phyloP scores from a whole-genome alignment of 768 basidiomycete species.

The Podaxis carcinomalis region DNA sequence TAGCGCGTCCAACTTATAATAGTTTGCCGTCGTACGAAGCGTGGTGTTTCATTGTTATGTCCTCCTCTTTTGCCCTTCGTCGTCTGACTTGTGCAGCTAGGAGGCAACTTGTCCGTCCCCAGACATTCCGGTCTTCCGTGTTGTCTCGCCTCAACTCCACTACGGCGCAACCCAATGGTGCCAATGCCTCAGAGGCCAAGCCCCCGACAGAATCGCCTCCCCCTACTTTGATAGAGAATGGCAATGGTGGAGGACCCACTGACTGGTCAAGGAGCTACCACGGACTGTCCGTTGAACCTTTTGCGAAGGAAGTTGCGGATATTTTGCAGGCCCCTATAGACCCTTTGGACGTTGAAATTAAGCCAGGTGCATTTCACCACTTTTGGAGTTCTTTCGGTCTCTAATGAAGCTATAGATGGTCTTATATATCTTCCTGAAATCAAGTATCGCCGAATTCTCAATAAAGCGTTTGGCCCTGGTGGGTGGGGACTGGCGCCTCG shows the following conservation, averaged over 20 bases:
- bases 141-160: not conserved
- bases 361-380: constrained; percentile 64
- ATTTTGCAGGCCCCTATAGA: constrained; percentile 72
- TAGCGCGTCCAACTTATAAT: not conserved
- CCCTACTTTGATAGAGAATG: not conserved
- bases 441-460: constrained; percentile 88
- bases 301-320: constrained; percentile 69
- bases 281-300: constrained; percentile 75
- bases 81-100: not conserved
- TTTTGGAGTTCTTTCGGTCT: not conserved
- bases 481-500: constrained; percentile 96
- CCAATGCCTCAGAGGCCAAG: not conserved
- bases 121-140: not conserved
- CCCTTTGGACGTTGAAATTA: constrained; percentile 82
- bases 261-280: constrained; percentile 91
- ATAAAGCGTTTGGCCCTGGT: constrained; percentile 93
- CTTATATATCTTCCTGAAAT: constrained; percentile 95
- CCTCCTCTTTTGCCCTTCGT: constrained; percentile 2
- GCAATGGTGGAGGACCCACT: constrained; percentile 29
- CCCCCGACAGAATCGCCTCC: not conserved
- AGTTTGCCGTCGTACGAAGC: not conserved
- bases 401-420: constrained; percentile 55
- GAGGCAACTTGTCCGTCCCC: not conserved
- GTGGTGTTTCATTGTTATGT: not conserved
- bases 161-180: not conserved